Evolutionary conservation across 2,329 filamentous ascomycete species (phyloP), one percentile per base, ranked within the genome.

Genomic region (Blastomyces parvus): DNA sequence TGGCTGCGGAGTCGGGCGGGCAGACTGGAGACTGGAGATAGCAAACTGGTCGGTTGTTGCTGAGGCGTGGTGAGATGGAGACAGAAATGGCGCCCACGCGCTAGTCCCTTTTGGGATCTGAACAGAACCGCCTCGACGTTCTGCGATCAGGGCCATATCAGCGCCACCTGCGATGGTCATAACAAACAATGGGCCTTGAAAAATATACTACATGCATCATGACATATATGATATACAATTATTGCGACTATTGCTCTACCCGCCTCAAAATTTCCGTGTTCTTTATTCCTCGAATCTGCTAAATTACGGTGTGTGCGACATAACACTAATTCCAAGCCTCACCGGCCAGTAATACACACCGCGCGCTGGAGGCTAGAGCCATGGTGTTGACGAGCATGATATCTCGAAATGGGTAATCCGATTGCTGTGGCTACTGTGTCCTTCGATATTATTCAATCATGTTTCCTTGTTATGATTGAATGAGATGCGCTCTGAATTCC

Each of bases 61-160:
- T 14, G 7, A 48, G n/a, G 57, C 56, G 22, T 14, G 22, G 25
- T 30, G 56, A 59, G 40, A 22, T 30, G 38, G 17, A 17, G 22
- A 48, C n/a, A 46, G 57, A 59, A 48, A 48, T 7, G 40, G 33
- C 17, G 19, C 13, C 6, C 27, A 13, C 22, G 40, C 42, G 57
- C 57, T 59, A 59, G 57, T 58, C 55, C 55, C 27, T 9, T 42
- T 58, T 58, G n/a, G 55, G 36, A 25, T 22, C 7, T 8, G n/a
- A 11, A 19, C 11, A 25, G 36, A 36, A 19, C 25, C 27, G 22
- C 46, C 22, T 14, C n/a, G 44, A 25, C 22, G 3, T 14, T 30
- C 6, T 50, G 6, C 2, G 19, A 48, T 17, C 22, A 17, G 11
- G 22, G 22, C 25, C 1, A 27, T 52, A 27, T 52, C 48, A 52